Evolutionary conservation across 2,329 filamentous ascomycete species (phyloP), one percentile per base, ranked within the genome.

Genomic region (Paecilomyces dactylethromorphus): DNA sequence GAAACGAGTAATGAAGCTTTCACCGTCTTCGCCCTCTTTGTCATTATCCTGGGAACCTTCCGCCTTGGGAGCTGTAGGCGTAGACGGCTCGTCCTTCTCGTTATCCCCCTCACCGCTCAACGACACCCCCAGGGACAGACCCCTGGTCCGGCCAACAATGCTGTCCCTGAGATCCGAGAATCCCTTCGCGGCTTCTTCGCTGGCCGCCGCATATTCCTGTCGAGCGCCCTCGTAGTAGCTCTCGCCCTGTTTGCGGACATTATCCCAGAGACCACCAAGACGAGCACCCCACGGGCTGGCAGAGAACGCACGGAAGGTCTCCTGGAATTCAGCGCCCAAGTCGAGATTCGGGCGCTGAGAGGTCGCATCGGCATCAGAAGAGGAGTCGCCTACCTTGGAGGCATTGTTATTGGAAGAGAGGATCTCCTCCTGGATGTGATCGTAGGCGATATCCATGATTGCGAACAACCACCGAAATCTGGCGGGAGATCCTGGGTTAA

Each of bases 241-340:
- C 75, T 92, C 91, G 69, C 92, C 88, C 86, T 96, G 92, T 77
- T 96, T 96, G 71, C 92, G 90, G n/a, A 96, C 92, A 68, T 84
- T 93, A 53, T 90, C 90, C 70, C 96, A 87, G 72, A 96, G 90
- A 6, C 92, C 93, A 35, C 94, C 93, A 32, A 99, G 85, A 66
- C 84, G 87, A 22, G 89, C 86, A 52, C 93, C 94, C 94, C 94
- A 99, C 11, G 91, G 90, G 68, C 91, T 96, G 64, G 87, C 85
- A 3, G 91, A 93, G 70, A 99, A 90, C 24, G 92, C 92, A 70
- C 91, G 92, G 81, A 97, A 97, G 6, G 93, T 94, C 76, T 97
- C 91, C 76, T 96, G 91, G 63, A 99, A 83, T 70, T 99, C 94
- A 65, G 86, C 84, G 71, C 95, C 95, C 65, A 99, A 83, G 56